Base-by-base conservation (phyloP, 257 asterid genomes). In the Penstemon eatonii region DNA sequence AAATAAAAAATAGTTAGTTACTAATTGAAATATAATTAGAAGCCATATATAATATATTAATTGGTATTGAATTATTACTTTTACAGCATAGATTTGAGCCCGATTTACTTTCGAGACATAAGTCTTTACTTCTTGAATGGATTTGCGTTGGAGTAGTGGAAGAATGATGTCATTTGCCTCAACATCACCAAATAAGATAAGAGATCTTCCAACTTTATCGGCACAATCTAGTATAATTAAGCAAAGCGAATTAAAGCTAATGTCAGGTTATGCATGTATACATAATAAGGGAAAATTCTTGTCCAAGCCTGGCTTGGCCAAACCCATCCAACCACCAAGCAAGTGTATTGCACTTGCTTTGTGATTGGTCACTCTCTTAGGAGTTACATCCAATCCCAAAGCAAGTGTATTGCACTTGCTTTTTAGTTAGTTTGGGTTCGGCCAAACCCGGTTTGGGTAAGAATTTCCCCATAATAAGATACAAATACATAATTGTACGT, bases 101-200 rank as follows among this genome's bases (percentile, higher is more conserved):
- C 61, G 8, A 5, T 66, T 41, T 6, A 78, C 18, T n/a, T 0
- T n/a, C 0, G 82, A 80, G 10, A 80, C 46, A 10, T 65, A 78
- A 19, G 45, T 44, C 47, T 5, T 19, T 0, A 58, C 75, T 76
- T 80, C 67, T 12, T 60, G 36, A 10, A 57, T 46, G 60, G 88
- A 75, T 25, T 41, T 75, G 3, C 79, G 76, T 6, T 68, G 71
- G 4, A 53, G 4, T 3, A 78, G 52, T 8, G 79, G 59, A 10
- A 60, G 42, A 4, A 45, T 58, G n/a, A 72, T 11, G 57, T 83
- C 86, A 25, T 80, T 74, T 13, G 72, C 72, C 42, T 83, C 82
- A 3, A 60, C 11, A 33, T 25, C 46, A 0, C 76, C 80, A 7
- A 83, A 33, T 19, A 72, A 46, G 6, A 78, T 7, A 18, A 73